A percentile compares a stretch with the other conserved stretches of the same genome.
These are phyloP conservation scores for Leccinum sublutescens DNA, from an alignment of 768 basidiomycete species.

Conservation along the genomic window DNA sequence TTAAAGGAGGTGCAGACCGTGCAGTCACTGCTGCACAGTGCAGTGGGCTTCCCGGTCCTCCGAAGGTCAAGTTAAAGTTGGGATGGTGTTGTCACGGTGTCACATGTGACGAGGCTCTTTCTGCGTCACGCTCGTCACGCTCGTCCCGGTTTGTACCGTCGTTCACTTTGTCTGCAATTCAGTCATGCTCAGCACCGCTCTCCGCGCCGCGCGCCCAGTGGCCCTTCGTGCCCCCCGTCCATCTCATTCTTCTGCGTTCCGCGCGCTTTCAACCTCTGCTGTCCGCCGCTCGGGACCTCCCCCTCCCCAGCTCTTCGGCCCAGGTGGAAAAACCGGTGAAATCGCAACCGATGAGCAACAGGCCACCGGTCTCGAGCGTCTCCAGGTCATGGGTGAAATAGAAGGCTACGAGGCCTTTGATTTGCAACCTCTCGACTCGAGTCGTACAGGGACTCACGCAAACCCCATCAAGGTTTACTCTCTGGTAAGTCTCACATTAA, in stretches of 20 bases:
- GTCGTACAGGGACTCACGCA: constrained; percentile 81
- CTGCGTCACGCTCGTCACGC: constrained; percentile 31
- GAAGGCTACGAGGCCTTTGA: constrained; percentile 92
- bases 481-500: constrained; percentile 52
- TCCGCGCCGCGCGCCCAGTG: constrained; percentile 29
- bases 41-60: too few species aligned
- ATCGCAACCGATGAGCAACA: constrained; percentile 86
- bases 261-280: constrained; percentile 59
- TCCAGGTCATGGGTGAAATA: constrained; percentile 86
- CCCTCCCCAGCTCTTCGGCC: constrained; percentile 66
- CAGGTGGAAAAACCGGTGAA: constrained; percentile 69
- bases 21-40: neutral
- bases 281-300: constrained; percentile 56
- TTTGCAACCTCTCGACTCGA: constrained; percentile 77
- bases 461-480: constrained; percentile 88
- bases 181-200: constrained; percentile 28
- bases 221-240: constrained; percentile 21
- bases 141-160: constrained; percentile 27
- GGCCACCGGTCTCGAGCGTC: constrained; percentile 94
- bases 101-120: constrained; percentile 25
- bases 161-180: constrained; percentile 4
- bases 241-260: constrained; percentile 34
- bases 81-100: constrained; percentile 6
- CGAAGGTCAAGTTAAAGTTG: too few species aligned
- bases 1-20: neutral